Conservation (phyloP, 345 rosid genomes). For the Rhodamnia argentea region DNA sequence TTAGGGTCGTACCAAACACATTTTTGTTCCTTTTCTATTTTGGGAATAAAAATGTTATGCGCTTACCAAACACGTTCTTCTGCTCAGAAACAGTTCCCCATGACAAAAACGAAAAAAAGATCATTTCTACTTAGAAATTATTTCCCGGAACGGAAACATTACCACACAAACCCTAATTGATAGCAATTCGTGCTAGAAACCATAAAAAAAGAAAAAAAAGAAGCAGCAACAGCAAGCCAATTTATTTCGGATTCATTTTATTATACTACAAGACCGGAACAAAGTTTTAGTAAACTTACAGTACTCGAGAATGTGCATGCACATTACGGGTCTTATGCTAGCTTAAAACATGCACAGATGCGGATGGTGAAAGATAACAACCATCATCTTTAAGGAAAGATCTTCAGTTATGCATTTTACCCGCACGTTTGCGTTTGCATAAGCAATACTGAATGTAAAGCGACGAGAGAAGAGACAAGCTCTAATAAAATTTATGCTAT, state of each 20-base stretch:
- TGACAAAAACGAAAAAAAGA: too few relatives aligned
- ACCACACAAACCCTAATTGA: neutral
- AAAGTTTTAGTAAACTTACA: neutral
- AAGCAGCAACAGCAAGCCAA: neutral
- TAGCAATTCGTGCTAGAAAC: neutral
- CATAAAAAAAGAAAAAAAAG: neutral
- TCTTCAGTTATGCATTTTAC: neutral
- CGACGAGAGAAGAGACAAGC: neutral
- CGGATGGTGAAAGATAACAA: neutral
- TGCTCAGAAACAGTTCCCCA: too few relatives aligned
- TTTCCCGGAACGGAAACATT: too few relatives aligned
- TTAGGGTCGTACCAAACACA: too few relatives aligned
- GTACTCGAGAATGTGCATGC: neutral
- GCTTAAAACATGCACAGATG: neutral
- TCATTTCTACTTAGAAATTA: too few relatives aligned
- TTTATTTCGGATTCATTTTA: neutral
- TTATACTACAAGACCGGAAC: neutral
- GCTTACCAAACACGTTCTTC: too few relatives aligned
- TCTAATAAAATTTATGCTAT: neutral
- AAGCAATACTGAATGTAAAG: neutral
- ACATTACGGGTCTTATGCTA: neutral
- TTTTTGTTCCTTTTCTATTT: too few relatives aligned
- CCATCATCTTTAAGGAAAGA: neutral
- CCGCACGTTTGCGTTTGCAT: neutral
- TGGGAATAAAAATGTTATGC: too few relatives aligned